Conservation (phyloP, 192 early-diverging fungal species). For the Entomortierella beljakovae region DNA sequence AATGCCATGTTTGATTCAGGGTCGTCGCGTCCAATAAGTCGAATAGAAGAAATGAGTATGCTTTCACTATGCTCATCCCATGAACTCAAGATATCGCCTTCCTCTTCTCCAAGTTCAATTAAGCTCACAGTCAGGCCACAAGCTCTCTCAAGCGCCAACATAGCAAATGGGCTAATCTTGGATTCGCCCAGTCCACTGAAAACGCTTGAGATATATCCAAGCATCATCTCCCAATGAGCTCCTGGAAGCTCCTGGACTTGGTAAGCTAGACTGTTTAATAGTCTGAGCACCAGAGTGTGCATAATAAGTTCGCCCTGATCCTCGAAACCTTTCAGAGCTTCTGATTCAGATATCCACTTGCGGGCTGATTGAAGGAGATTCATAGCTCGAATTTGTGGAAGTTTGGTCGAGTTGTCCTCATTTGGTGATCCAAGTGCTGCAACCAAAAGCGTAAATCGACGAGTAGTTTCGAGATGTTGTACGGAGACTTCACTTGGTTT, state of each 20-base stretch:
- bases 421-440: slow-evolving; percentile 1
- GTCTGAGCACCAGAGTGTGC: slow-evolving; percentile 34
- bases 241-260: slow-evolving; percentile 59
- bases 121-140: slow-evolving; percentile 21
- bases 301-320: slow-evolving; percentile 20
- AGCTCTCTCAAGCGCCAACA: slow-evolving; percentile 24
- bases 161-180: neutral
- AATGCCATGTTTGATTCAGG: neutral
- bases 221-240: slow-evolving; percentile 61
- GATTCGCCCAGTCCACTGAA: slow-evolving; percentile 22
- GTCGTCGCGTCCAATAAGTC: slow-evolving; percentile 30
- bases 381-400: slow-evolving; percentile 54
- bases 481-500: slow-evolving; percentile 21
- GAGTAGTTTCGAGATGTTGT: slow-evolving; percentile 13
- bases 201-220: slow-evolving; percentile 10
- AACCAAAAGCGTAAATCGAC: slow-evolving; percentile 30
- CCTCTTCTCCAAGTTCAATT: slow-evolving; percentile 41
- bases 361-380: slow-evolving; percentile 57
- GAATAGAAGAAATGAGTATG: slow-evolving; percentile 29
- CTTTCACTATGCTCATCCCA: slow-evolving; percentile 47
- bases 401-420: slow-evolving; percentile 11
- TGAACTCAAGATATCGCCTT: slow-evolving; percentile 40
- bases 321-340: slow-evolving; percentile 17
- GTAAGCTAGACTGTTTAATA: slow-evolving; percentile 46
- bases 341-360: slow-evolving; percentile 44